Percentiles rank a stretch among this genome's conserved stretches.
Evolutionary conservation across 1,139 yeast genomes (phyloP).

Genomic region (Wickerhamiella infanticola): DNA sequence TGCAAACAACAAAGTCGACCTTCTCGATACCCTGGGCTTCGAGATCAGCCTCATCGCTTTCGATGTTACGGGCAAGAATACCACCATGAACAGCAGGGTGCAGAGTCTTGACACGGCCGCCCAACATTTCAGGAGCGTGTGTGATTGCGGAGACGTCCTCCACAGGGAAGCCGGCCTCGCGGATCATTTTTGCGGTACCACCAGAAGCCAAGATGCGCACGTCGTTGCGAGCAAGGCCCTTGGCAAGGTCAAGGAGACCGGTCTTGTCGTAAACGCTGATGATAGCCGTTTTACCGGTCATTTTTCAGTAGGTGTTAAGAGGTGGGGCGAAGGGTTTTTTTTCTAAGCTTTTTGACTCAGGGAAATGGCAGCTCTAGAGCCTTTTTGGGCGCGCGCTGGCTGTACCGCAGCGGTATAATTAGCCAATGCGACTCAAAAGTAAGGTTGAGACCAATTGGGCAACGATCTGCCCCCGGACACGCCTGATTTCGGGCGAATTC

Average conservation of each 20-base stretch:
- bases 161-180: conserved; percentile 97
- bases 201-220: conserved; percentile 93
- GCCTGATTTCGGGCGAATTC: no score
- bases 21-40: conserved; percentile 79
- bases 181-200: conserved; percentile 85
- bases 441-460: no score
- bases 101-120: conserved; percentile 94
- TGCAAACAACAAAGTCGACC: conserved; percentile 93
- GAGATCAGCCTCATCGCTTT: conserved; percentile 78
- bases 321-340: not conserved
- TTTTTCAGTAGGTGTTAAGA: not conserved
- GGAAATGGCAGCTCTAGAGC: not conserved
- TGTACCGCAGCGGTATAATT: no score
- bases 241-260: conserved; percentile 87
- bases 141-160: conserved; percentile 91
- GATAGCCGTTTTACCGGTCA: conserved; percentile 47
- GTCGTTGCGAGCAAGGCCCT: conserved; percentile 75
- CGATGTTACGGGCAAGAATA: conserved; percentile 83
- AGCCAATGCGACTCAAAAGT: no score
- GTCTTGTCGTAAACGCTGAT: conserved; percentile 95
- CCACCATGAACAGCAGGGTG: conserved; percentile 99
- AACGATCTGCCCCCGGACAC: no score
- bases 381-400: no score
- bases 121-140: conserved; percentile 97
- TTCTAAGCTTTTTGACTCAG: not conserved